Evolutionary conservation across 2,329 filamentous ascomycete species (phyloP).

Genomic region (Pseudocercospora fijiensis): DNA sequence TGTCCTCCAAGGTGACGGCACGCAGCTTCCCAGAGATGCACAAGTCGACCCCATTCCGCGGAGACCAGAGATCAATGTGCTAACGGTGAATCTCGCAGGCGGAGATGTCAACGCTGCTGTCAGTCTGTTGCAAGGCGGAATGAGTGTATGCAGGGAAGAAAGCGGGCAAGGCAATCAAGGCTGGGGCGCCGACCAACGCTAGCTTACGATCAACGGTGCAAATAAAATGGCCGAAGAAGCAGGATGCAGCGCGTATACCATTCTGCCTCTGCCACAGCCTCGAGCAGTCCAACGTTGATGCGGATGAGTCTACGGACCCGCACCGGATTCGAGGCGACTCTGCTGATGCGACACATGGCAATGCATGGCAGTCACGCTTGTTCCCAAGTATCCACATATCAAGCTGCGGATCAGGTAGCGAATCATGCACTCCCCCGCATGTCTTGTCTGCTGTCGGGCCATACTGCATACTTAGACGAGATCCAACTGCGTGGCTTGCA

Average conservation of each 20-base stretch:
- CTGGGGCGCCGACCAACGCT: slow-evolving; percentile 27
- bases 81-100: slow-evolving; percentile 25
- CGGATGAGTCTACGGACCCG: background rate
- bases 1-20: slow-evolving; percentile 49
- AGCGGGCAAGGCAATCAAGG: slow-evolving; percentile 21
- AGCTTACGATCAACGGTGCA: background rate
- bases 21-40: slow-evolving; percentile 40
- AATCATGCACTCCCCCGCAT: background rate
- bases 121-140: slow-evolving; percentile 28
- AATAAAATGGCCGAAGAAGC: background rate
- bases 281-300: background rate
- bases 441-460: background rate
- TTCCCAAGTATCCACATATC: background rate
- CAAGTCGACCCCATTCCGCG: slow-evolving; percentile 44
- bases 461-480: background rate
- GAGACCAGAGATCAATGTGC: slow-evolving; percentile 18
- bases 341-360: background rate
- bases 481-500: background rate
- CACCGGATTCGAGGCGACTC: background rate
- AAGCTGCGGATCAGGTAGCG: background rate
- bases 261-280: background rate
- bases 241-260: background rate
- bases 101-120: slow-evolving; percentile 30
- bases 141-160: slow-evolving; percentile 30
- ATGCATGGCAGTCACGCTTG: slow-evolving; percentile 6